Conservation (phyloP, 352 stramenopile genomes). For the Globisporangium uncinulatum region DNA sequence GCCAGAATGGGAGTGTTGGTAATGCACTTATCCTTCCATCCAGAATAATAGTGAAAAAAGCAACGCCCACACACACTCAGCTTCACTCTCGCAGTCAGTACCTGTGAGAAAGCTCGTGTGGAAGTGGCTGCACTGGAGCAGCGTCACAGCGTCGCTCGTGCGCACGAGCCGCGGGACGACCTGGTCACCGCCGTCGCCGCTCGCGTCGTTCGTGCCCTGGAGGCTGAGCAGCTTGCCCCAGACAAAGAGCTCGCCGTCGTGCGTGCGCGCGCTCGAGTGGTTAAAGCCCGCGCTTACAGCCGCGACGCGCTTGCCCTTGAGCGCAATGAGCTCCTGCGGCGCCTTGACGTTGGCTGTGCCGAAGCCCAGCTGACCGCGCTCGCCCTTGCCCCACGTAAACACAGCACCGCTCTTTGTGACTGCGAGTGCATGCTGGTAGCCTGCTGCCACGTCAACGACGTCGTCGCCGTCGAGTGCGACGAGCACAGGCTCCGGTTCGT, state of each 20-base stretch:
- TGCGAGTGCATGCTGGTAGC: slow-evolving; percentile 75
- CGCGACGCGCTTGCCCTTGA: slow-evolving; percentile 61
- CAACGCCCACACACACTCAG: neutral
- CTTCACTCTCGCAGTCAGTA: slow-evolving; percentile 17
- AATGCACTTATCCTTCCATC: neutral
- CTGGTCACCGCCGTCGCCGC: slow-evolving; percentile 43
- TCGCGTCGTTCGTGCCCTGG: slow-evolving; percentile 46
- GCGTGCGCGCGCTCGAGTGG: slow-evolving; percentile 62
- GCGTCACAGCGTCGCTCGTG: slow-evolving; percentile 60
- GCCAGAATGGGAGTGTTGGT: too few relatives aligned
- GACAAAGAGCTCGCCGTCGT: slow-evolving; percentile 73
- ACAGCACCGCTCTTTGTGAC: slow-evolving; percentile 63
- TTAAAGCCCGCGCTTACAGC: slow-evolving; percentile 81
- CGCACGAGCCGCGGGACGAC: slow-evolving; percentile 64
- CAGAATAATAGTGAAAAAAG: too few relatives aligned
- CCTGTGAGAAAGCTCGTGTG: slow-evolving; percentile 79
- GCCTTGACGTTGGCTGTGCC: slow-evolving; percentile 65
- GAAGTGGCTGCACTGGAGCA: slow-evolving; percentile 77
- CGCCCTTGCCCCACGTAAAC: slow-evolving; percentile 80
- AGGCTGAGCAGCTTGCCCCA: slow-evolving; percentile 83
- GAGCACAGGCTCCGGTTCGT: slow-evolving; percentile 42
- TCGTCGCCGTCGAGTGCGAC: slow-evolving; percentile 63
- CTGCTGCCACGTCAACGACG: slow-evolving; percentile 62
- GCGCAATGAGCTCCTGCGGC: slow-evolving; percentile 70
- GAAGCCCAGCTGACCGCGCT: slow-evolving; percentile 78